A percentile compares a stretch with the other conserved stretches of the same genome.
phyloP scores from a whole-genome alignment of 2,329 filamentous ascomycete species.

The Venturiaceae sp. region DNA sequence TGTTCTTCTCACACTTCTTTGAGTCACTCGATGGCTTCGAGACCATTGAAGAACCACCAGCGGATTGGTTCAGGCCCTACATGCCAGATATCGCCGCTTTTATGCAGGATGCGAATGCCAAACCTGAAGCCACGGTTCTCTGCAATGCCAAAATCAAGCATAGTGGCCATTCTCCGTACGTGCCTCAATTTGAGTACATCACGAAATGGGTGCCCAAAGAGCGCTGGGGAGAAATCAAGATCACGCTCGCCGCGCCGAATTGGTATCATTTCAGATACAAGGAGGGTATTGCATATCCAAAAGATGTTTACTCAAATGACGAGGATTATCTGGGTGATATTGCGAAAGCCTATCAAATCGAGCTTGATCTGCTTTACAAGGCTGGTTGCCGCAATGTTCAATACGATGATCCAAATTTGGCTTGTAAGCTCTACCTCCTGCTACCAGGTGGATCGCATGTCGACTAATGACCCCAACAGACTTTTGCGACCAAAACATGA shows the following conservation, averaged over 20 bases:
- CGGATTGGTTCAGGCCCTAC: constrained; percentile 47
- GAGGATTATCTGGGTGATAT: constrained; percentile 38
- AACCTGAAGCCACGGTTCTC: constrained; percentile 44
- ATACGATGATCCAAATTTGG: constrained; percentile 39
- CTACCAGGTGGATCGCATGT: constrained; percentile 9
- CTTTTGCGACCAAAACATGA: constrained; percentile 23
- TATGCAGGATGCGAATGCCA: constrained; percentile 40
- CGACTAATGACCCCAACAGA: constrained; percentile 1
- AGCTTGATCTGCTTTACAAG: constrained; percentile 35
- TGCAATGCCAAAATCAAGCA: constrained; percentile 50
- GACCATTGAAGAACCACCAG: constrained; percentile 30
- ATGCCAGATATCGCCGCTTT: constrained; percentile 54
- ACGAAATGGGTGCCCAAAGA: constrained; percentile 50
- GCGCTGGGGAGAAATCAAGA: constrained; percentile 55
- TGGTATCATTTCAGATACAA: constrained; percentile 62
- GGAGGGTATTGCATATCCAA: constrained; percentile 36
- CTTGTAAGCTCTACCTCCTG: constrained; percentile 14
- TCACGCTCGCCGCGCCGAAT: constrained; percentile 56
- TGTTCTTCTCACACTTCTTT: constrained; percentile 47
- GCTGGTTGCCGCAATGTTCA: constrained; percentile 38
- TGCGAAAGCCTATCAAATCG: constrained; percentile 35
- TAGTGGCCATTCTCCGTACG: constrained; percentile 43
- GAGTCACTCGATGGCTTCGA: neutral
- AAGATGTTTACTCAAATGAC: constrained; percentile 34
- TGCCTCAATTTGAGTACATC: constrained; percentile 50